Percentiles rank a stretch among this genome's conserved stretches.
Evolutionary conservation across 1,284 basidiomycete genomes (phyloP).

Genomic region (Puccinia novopanici): DNA sequence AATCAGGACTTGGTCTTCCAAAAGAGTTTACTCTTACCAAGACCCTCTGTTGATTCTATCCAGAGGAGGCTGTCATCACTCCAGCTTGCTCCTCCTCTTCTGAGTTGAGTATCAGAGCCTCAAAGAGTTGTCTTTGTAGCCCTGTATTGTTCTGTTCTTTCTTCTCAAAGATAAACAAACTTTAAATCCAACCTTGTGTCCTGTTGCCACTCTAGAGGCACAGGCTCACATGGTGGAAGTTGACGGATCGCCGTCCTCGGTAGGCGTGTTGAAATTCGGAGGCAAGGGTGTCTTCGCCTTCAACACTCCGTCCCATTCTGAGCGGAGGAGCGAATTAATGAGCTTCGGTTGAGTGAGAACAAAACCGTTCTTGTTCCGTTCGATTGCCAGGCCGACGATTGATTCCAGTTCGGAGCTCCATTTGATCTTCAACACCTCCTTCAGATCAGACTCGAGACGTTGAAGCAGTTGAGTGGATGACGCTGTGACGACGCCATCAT

Average conservation of each 20-base stretch:
- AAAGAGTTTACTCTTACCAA: too few species aligned
- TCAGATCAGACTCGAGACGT: neutral
- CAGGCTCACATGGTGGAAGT: neutral
- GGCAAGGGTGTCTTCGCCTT: neutral
- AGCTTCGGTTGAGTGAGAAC: neutral
- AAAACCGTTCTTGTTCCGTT: neutral
- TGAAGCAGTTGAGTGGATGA: neutral
- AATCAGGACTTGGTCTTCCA: too few species aligned
- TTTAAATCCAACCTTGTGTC: too few species aligned
- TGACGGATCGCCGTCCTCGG: neutral
- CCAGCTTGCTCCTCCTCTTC: too few species aligned
- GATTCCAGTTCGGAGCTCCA: neutral
- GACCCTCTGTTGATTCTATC: too few species aligned
- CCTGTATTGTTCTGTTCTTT: too few species aligned
- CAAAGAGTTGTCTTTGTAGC: too few species aligned
- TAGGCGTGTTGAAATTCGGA: neutral
- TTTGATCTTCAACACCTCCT: neutral
- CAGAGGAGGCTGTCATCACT: too few species aligned
- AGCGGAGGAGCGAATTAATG: neutral
- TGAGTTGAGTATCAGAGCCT: too few species aligned
- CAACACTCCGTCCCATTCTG: too few species aligned
- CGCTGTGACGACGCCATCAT: conserved; percentile 2
- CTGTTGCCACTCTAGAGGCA: neutral
- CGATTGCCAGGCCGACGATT: neutral
- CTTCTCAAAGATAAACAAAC: too few species aligned